Base-by-base conservation (phyloP, 1,284 basidiomycete genomes). In the Rhodotorula sp. region DNA sequence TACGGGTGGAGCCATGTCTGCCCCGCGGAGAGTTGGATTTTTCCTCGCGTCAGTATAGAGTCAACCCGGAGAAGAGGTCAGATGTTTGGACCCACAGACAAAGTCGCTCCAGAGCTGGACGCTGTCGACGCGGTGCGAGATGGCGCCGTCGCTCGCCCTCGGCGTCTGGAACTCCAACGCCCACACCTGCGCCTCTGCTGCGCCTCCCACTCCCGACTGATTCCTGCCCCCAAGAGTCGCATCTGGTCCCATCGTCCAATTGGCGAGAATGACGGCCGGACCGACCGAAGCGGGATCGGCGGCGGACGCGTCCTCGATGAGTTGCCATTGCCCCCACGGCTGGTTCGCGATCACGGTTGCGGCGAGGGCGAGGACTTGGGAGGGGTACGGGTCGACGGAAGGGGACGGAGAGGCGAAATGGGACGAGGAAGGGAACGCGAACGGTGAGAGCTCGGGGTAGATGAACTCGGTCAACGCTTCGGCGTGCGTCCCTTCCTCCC, bases 231-330 rank as follows among this genome's bases (percentile, higher is more conserved):
- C 34, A 49, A 64, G 15, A 14, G 43, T 34, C 68, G 60, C 19
- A 69, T 26, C 52, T n/a, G 18, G 31, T 45, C 50, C 49, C 47
- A 47, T 57, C 66, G 60, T 52, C 21, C 43, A 76, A 60, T 81
- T 79, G 1, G 91, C 90, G 6, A 95, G 80, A 59, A 94, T 81
- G 31, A 93, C 87, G 0, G 89, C 85, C n/a, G 90, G 84, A 0
- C 92, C 93, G 60, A 93, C 85, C 71, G 88, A 89, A 0, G 91
- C 87, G 0, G 93, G 93, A 81, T 97, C 93, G 3, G 85, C 90
- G 0, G 89, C 89, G 0, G 90, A 88, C 23, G 87, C 88, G 73
- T 84, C 84, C 10, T 73, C 63, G 21, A 84, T 72, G 56, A 85
- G 63, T 56, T 74, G 77, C 7, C 66, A 50, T 21, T 64, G 57